These are phyloP conservation scores for Pleurozium schreberi DNA, from an alignment of 225 moss, liverwort and hornwort species.

Conservation along the genomic window DNA sequence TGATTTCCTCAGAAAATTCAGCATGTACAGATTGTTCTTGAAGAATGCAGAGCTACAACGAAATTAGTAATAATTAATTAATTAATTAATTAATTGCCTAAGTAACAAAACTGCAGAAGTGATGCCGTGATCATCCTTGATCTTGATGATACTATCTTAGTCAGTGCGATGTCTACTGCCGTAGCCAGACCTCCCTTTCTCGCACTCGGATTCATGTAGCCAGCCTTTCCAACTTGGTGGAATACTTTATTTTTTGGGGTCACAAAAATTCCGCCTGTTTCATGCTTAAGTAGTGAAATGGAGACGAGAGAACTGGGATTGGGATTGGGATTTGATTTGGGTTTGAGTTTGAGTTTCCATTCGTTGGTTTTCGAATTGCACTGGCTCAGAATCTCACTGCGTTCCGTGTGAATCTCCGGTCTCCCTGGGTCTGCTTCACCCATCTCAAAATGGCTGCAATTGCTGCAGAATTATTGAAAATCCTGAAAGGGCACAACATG, in stretches of 20 bases:
- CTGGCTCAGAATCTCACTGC: neutral
- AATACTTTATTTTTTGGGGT: neutral
- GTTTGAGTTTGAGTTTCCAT: neutral
- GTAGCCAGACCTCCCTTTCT: neutral
- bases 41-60: neutral
- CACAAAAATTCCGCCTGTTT: neutral
- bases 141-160: neutral
- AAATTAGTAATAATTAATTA: neutral
- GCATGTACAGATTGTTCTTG: neutral
- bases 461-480: constrained; percentile 20
- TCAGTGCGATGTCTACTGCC: neutral
- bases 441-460: constrained; percentile 23
- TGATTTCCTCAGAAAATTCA: neutral
- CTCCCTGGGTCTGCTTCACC: constrained; percentile 39
- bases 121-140: neutral
- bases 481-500: constrained; percentile 10
- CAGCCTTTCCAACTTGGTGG: neutral
- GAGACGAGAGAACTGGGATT: neutral
- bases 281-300: neutral
- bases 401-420: neutral
- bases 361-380: neutral
- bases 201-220: neutral
- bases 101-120: neutral
- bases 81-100: neutral
- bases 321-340: neutral